Conservation (phyloP, 1,284 basidiomycete genomes). For the Trichosporon sp. region DNA sequence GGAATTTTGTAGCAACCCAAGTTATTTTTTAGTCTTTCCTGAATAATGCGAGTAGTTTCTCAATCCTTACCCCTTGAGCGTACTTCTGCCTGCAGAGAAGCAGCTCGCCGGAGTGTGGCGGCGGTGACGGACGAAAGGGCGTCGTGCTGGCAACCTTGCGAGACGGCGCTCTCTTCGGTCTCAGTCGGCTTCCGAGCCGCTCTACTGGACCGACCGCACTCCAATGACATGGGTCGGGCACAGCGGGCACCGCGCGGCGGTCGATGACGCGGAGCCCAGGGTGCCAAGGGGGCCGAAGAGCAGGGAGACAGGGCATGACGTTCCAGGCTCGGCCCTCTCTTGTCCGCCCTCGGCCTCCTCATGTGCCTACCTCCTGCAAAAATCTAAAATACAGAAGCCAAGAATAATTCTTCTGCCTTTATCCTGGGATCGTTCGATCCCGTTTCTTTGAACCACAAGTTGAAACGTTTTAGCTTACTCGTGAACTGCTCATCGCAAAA, state of each 20-base stretch:
- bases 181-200: not conserved
- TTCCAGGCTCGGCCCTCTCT: not conserved
- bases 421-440: not conserved
- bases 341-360: too few species aligned
- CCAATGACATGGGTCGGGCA: not conserved
- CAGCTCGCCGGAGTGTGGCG: too few species aligned
- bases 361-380: not conserved
- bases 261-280: conserved; percentile 4
- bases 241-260: too few species aligned
- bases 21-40: not conserved
- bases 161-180: not conserved
- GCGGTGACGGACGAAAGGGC: not conserved
- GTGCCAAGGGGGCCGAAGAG: not conserved
- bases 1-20: conserved; percentile 13
- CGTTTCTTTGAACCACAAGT: not conserved
- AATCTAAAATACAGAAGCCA: not conserved
- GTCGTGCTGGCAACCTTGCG: not conserved
- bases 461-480: not conserved
- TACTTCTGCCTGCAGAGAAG: too few species aligned
- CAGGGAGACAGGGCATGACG: not conserved
- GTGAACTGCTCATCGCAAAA: too few species aligned
- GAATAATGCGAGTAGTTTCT: conserved; percentile 13
- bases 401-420: not conserved
- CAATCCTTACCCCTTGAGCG: not conserved
- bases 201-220: not conserved